Evolutionary conservation across 2,329 filamentous ascomycete species (phyloP), one percentile per base, ranked within the genome.

Genomic region (Nakataea oryzae): DNA sequence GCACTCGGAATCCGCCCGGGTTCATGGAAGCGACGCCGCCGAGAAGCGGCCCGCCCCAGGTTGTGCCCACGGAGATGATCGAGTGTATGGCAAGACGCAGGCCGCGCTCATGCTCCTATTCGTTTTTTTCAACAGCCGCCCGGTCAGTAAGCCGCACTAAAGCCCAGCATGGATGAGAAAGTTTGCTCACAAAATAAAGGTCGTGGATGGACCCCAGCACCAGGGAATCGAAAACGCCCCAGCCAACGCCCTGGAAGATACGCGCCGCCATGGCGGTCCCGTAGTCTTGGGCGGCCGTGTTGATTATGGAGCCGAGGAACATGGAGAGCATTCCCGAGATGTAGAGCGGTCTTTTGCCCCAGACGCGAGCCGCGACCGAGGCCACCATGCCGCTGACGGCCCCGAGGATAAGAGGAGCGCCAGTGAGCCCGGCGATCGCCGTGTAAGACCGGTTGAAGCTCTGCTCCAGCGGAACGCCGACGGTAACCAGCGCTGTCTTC

Each of bases 221-320:
- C 54, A 86, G 70, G 6, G 76, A 78, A 65, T 86, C 83, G 63
- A 85, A 83, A 13, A 79, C 78, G 7, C 83, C 83, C 80, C 83
- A 84, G n/a, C 79, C 83, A 0, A 86, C 62, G 1, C 82, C 82
- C 67, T 85, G 81, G 41, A 86, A 74, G 24, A 83, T 67, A 12
- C 83, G 76, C 2, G 81, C 79, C 0, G 75, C 76, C 76, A 85
- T 78, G 67, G 78, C 79, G 62, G 79, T 74, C 11, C 70, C 72
- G 61, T 78, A 80, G 58, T 69, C 68, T 8, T 68, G 67, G 6
- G 78, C 74, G 24, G 74, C 73, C 63, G 77, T 79, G 65, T 80
- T 82, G 80, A 81, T 83, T 1, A 81, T 69, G 3, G 75, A 73
- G 1, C 81, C 82, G 55, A 78, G 70, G 56, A 85, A 78, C 57